Base-by-base conservation (phyloP, 192 early-diverging fungal species). In the Geosiphon pyriformis region DNA sequence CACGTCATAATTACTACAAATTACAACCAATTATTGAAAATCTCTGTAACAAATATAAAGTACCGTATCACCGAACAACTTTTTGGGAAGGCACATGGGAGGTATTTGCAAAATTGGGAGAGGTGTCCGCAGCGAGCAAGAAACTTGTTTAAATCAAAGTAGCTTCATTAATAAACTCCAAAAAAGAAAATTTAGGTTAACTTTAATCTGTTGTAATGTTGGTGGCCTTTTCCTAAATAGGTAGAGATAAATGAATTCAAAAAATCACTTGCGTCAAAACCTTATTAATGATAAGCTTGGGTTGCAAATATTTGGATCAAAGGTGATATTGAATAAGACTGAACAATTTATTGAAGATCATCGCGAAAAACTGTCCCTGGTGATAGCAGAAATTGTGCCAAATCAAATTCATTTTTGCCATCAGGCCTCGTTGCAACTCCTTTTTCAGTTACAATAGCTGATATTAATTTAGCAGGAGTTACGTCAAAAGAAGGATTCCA, bases 401-500 rank as follows among this genome's bases (percentile, higher is more conserved):
- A 79, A 58, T 87, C 81, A 65, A 85, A 90, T 31, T 71, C 74
- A 3, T 68, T 71, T 0, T 63, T 67, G 4, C 77, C 82, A 22
- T 74, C 69, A 17, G 61, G 50, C 70, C 87, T 88, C 22, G 77
- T 79, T 61, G 84, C 74, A 6, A 93, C 93, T 12, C 94, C 94
- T 70, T 81, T 83, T 65, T 99, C 95, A 4, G 95, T 99, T 2
- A 94, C 91, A 68, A 99, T 92, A 0, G 89, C 90, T 11, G 90
- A 82, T 68, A 99, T 93, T 20, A 99, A 78, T 17, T 75, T 52
- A 0, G 92, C 91, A 3, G 95, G 94, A 1, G 93, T 94, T 22
- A 96, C 90, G 61, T 98, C 96, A 75, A 98, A 98, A 50, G 90
- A 89, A 12, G 96, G 94, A 71, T 99, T 96, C 96, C 96, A 99